Evolutionary conservation across 768 basidiomycete genomes (phyloP), one percentile per base, ranked within the genome.

Genomic region (Tubosaeta sp.): DNA sequence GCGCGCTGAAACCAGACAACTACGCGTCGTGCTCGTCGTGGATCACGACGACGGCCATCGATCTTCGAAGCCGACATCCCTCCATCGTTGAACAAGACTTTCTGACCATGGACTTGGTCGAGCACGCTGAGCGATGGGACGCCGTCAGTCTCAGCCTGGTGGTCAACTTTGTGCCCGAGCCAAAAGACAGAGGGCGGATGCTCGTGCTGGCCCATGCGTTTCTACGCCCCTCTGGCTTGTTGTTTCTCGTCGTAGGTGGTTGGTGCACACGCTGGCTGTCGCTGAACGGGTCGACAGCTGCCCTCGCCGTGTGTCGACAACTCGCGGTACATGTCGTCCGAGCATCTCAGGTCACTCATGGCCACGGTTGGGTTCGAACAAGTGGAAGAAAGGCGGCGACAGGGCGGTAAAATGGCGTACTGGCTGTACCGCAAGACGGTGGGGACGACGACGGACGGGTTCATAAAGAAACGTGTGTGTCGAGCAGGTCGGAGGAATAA

Each of bases 51-150:
- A 81, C 76, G 0, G 84, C 91, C 1, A 91, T 95, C 56, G 94
- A 97, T 64, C 72, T 97, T 53, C 84, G 81, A 56, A 88, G 93
- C 10, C 81, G 86, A 42, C 91, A 95, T 67, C 86, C 92, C 0
- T 68, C 74, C 34, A 95, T 97, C 26, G 25, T 74, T n/a, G 84
- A 95, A 65, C 91, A 94, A 65, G 91, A 97, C 65, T 95, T 95
- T 61, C 66, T 95, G 41, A 64, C 77, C 6, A 72, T 93, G 67
- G 80, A 86, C 46, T 59, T 67, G 47, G 64, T 60, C 16, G 72
- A 77, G 57, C 71, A 87, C 61, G 63, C 64, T 10, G 76, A 71
- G 54, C 74, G 73, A 58, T 97, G 91, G 87, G 85, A 91, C 58
- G 63, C 84, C 17, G 78, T 95, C 52, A 91, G 90, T 65, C 80